A percentile compares a stretch with the other conserved stretches of the same genome.
Conservation (phyloP, 169 alveolate species). For the Cyclospora cayetanensis region DNA sequence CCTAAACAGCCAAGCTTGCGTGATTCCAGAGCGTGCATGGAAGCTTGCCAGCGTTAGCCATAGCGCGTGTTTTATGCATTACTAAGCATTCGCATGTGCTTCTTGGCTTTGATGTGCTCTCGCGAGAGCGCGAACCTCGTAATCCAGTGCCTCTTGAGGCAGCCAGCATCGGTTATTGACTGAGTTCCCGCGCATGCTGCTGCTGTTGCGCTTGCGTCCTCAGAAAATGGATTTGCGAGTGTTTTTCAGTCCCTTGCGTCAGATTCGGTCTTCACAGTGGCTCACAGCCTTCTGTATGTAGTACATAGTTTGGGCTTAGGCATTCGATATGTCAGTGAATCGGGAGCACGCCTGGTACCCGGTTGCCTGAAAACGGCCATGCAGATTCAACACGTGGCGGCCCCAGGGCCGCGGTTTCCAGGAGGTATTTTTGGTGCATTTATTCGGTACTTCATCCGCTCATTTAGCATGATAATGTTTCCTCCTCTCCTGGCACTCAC, state of each 20-base stretch:
- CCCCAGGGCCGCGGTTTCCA: constrained; percentile 19
- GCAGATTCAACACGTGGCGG: not conserved
- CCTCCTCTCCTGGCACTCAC: constrained; percentile 53
- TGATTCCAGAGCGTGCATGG: no score
- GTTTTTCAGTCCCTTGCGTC: constrained; percentile 37
- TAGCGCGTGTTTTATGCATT: no score
- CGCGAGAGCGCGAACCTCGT: no score
- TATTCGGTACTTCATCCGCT: not conserved
- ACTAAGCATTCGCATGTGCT: no score
- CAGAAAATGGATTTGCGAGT: not conserved
- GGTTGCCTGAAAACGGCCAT: constrained; percentile 43
- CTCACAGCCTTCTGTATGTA: constrained; percentile 42
- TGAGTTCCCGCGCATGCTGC: no score
- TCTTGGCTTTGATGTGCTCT: no score
- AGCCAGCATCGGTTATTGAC: no score
- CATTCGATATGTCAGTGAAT: not conserved
- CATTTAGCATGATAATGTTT: constrained; percentile 1
- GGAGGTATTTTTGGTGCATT: constrained; percentile 53
- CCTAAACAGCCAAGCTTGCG: no score
- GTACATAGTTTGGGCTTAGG: constrained; percentile 17
- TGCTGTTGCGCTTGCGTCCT: no score
- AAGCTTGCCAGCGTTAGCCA: no score
- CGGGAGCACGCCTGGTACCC: constrained; percentile 1
- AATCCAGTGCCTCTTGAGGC: no score
- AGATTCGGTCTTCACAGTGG: constrained; percentile 34